These are phyloP conservation scores for Torulaspora pretoriensis DNA, from an alignment of 1,139 yeast genomes.

Conservation along the genomic window DNA sequence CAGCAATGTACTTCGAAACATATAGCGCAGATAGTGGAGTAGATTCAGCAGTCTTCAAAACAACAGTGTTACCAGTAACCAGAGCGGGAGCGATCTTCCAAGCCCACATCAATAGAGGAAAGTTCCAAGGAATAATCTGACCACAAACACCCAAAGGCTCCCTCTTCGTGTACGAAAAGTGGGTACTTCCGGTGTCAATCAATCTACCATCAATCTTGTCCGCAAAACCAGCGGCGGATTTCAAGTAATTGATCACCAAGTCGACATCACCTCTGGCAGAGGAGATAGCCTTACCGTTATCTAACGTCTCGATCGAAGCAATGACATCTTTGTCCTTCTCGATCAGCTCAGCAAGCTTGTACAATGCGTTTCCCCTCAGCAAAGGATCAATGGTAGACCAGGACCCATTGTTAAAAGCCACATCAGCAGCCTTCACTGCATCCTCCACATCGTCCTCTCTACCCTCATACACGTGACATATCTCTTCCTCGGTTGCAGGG, in stretches of 20 bases:
- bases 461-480: slow-evolving; percentile 43
- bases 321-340: slow-evolving; percentile 53
- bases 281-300: slow-evolving; percentile 63
- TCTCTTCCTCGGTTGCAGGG: slow-evolving; percentile 46
- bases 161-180: slow-evolving; percentile 46
- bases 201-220: slow-evolving; percentile 62
- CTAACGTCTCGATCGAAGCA: slow-evolving; percentile 66
- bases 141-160: slow-evolving; percentile 65
- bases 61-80: slow-evolving; percentile 58
- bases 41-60: slow-evolving; percentile 56
- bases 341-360: slow-evolving; percentile 54
- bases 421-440: slow-evolving; percentile 43
- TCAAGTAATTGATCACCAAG: slow-evolving; percentile 51
- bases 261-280: slow-evolving; percentile 51
- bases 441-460: slow-evolving; percentile 43
- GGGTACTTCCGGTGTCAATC: slow-evolving; percentile 50
- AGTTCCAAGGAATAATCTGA: slow-evolving; percentile 63
- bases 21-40: slow-evolving; percentile 59
- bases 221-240: slow-evolving; percentile 70
- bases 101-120: slow-evolving; percentile 58
- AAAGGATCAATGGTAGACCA: slow-evolving; percentile 42
- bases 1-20: slow-evolving; percentile 46
- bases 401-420: slow-evolving; percentile 38
- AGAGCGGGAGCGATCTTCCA: slow-evolving; percentile 64
- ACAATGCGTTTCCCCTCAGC: slow-evolving; percentile 49